Base-by-base conservation (phyloP, 345 rosid species). In the Citrus medica region DNA sequence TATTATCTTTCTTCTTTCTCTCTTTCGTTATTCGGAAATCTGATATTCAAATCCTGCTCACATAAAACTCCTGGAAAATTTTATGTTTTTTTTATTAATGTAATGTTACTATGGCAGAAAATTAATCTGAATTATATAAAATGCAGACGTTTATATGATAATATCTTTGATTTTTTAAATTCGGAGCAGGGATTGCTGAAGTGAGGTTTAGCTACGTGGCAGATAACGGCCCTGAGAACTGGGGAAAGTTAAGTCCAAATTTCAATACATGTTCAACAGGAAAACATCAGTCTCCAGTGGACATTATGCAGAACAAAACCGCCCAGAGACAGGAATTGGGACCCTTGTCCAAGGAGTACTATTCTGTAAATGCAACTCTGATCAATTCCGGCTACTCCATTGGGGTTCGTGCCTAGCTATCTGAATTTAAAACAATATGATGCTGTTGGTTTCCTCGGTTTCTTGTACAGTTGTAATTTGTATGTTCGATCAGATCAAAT, bases 281-380 rank as follows among this genome's bases (percentile, higher is more conserved):
- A 58, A 88, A 82, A 76, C 22, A 58, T 13, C 98, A 94, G 61
- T 94, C 98, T 76, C 98, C 98, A 0, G 78, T 94, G 64, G 72
- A 94, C 84, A 87, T 94, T 30, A 79, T 60, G 16, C 82, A n/a
- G 80, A 68, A 74, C 22, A 62, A 76, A 37, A 69, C 75, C 2
- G 81, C 80, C 25, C 25, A 35, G 24, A 82, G 76, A 80, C 74
- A 69, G 48, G 74, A 22, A 3, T 80, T 89, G 67, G 66, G 66
- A 64, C 69, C 90, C 22, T 73, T 92, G 22, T 53, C 37, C 78
- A 81, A 85, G 30, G 64, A 74, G 5, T 94, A 94, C 35, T 33
- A 75, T 51, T 69, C 84, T 61, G 79, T 88, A 17, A 89, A 89
- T 22, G 94, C 93, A 55, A 84, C 92, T 38, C 88, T 94, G 4